Evolutionary conservation across 139 green algal genomes (phyloP).

Genomic region (Penium margaritaceum): DNA sequence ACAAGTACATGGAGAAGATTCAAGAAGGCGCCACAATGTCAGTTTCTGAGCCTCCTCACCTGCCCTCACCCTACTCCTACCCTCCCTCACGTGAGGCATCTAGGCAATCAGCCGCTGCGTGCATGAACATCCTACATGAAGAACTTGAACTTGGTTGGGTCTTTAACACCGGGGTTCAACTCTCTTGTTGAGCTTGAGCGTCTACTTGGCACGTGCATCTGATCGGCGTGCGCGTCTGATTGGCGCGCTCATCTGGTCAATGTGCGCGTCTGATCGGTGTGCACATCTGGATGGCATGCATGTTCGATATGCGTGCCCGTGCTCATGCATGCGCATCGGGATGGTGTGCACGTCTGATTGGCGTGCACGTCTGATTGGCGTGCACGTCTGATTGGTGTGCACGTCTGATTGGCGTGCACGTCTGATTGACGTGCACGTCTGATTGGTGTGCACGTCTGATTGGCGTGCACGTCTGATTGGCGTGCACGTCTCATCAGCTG

Average conservation of each 20-base stretch:
- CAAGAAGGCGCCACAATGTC: conserved; percentile 61
- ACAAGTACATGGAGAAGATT: conserved; percentile 76
- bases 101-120: not conserved
- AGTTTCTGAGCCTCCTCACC: conserved; percentile 36
- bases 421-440: no score
- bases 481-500: no score
- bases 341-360: no score
- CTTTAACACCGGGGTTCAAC: not conserved
- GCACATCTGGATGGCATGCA: not conserved
- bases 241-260: not conserved
- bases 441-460: no score
- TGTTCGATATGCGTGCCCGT: not conserved
- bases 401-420: no score
- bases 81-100: not conserved
- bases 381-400: no score
- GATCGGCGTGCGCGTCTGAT: no score
- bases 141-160: not conserved
- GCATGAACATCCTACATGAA: not conserved
- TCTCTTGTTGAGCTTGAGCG: no score
- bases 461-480: no score
- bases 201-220: no score
- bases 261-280: not conserved
- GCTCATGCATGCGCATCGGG: no score
- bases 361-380: no score
- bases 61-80: not conserved